Base-by-base conservation (phyloP, 129 eudicot genomes). In the Tagetes erecta region DNA sequence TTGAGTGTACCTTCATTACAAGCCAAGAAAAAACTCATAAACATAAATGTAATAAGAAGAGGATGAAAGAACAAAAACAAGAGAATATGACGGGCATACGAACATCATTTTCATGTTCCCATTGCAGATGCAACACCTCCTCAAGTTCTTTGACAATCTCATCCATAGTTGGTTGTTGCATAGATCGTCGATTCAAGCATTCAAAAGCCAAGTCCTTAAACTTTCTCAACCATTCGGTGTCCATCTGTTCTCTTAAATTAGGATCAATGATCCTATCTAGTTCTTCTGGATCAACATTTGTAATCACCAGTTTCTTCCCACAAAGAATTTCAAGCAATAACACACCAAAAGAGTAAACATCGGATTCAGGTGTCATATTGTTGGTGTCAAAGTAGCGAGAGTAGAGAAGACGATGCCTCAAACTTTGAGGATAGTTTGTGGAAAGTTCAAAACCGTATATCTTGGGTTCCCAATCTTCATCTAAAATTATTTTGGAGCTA, bases 381-480 rank as follows among this genome's bases (percentile, higher is more conserved):
- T 3, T 3, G 30, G 5, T 53, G 34, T 6, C 33, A 20, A 53
- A 20, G 31, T 53, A 4, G 50, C 9, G 38, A 70, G 64, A 37
- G 9, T 37, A n/a, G 38, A 37, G 49, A 70, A 70, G 64, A 10
- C 75, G 64, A 70, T 52, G 75, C 39, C 39, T 39, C 75, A 50
- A 70, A 40, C 37, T 70, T 70, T 8, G 37, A n/a, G 51, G 65
- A 50, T 8, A 70, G 38, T 70, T 20, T 8, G 75, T 70, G 38
- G 64, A 70, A n/a, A 52, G 64, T 70, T 55, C 75, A 42, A 58
- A 58, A 31, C 57, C 68, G 6, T 12, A 58, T 33, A 73, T 3
- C 68, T 33, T 59, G 36, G 77, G 31, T 30, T 73, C 69, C 77
- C 77, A 59, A 33, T 73, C 47, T 57, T 72, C 0, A 33, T 51